Evolutionary conservation across 129 eudicot genomes (phyloP), one percentile per base, ranked within the genome.

Genomic region (Arctium minus): DNA sequence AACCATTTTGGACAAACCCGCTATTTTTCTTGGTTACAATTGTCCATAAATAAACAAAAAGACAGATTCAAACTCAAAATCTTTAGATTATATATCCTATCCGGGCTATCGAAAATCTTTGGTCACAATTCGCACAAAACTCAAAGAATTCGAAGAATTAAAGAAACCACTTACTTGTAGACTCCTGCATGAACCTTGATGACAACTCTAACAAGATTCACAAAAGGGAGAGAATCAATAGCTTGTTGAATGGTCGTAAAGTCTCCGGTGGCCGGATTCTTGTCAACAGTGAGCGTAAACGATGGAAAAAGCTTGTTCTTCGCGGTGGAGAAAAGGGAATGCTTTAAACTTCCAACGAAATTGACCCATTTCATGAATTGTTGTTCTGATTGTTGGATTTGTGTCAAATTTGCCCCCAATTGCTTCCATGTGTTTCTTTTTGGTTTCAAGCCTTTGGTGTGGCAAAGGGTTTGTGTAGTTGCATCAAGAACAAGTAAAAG

Each of bases 361-460:
- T 87, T 75, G 75, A 95, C 97, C 98, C 98, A 95, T 71, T 87
- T 92, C 93, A 92, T 88, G 88, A 95, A 95, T 75, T 95, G 98
- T 75, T 91, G 89, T 73, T 94, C 97, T 39, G 97, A 85, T 81
- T 85, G 69, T 77, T 90, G 88, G 40, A 78, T 82, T 87, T 94
- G 91, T 44, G 98, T 94, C 91, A 94, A 87, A 81, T 94, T 94
- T 44, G 72, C 90, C 3, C 87, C 72, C 48, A 86, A 70, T 77
- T 81, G 88, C 84, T 87, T 86, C 89, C 87, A 84, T 53, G 82
- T 6, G 38, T 73, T 85, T 80, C 78, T 89, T 75, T 79, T 84
- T 0, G 89, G 89, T 74, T 81, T 88, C n/a, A 90, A 65, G 37
- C 87, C 89, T 86, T 91, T 94, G 62, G 90, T 84, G 85, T 92